Base-by-base conservation (phyloP, 306 rosid species). In the Trifolium dubium region DNA sequence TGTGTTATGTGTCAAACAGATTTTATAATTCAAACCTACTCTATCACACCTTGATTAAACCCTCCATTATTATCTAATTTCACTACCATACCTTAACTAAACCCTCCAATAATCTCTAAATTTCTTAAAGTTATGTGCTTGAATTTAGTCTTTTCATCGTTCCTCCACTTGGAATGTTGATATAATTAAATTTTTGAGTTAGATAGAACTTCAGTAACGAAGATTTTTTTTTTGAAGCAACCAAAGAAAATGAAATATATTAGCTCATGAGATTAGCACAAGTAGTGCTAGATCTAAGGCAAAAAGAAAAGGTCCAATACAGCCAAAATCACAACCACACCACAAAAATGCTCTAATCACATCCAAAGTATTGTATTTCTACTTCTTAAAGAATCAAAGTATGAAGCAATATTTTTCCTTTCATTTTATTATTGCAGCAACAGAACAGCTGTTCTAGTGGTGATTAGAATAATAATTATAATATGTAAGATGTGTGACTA, bases 1-100 rank as follows among this genome's bases (percentile, higher is more conserved):
- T 35, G 60, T 58, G 37, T 4, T 14, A 35, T 35, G 60, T 58
- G 37, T 4, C 18, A 23, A 67, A 41, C 47, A 37, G 7, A 32
- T 51, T 78, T 41, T 54, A 71, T 32, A 17, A 28, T 34, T 72
- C 67, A 72, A 51, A 59, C 44, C 46, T 23, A 35, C 63, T 58
- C 69, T 47, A 47, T 2, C n/a, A 67, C 43, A n/a, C 59, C 60
- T 47, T 67, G 72, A 67, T 7, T 29, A 44, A 44, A 44, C 39
- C 40, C 28, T 67, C 40, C 72, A 2, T 3, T 28, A 44, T 11
- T 66, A 55, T 12, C 35, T 65, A 43, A 23, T 43, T 65, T 41
- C 71, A 37, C 19, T 43, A 77, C 18, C 30, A 68, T 34, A n/a
- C 40, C 62, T 58, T 32, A 30, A 40, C 6, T 43, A 68, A 56